Evolutionary conservation across 2,329 filamentous ascomycete species (phyloP), one percentile per base, ranked within the genome.

Genomic region (Elsinoe australis): DNA sequence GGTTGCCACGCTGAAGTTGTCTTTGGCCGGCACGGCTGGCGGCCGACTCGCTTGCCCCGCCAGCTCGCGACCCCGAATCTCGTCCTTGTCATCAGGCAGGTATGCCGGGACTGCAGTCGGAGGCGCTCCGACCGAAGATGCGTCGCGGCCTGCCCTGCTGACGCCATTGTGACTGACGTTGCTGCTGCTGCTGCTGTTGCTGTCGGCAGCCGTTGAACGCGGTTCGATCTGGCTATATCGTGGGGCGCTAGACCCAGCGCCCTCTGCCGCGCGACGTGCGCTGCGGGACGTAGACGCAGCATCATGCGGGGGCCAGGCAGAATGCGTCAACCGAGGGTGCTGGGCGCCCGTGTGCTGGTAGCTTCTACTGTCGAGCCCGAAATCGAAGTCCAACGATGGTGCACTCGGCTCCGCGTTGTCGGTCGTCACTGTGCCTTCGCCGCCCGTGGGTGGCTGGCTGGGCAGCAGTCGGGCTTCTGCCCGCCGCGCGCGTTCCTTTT

Each of bases 391-490:
- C 15, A 48, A 24, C 2, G 29, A 14, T 18, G 50, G 51, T 5
- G 50, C 50, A 12, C 39, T 39, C 15, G 48, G 36, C 6, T 42
- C 17, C n/a, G 33, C 17, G 31, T 31, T 26, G 5, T 29, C 19
- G 17, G n/a, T n/a, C n/a, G n/a, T n/a, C n/a, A n/a, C n/a, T n/a
- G n/a, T n/a, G n/a, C 18, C 22, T 34, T 26, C 35, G 17, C 14
- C 28, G 18, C 58, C 59, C 14, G 49, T 38, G 5, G 51, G 76
- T 10, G 86, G 89, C 57, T 82, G 81, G 59, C 88, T 95, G 2
- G 90, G 90, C 17, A 95, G 67, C 4, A 95, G 69, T 38, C 82
- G 77, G 55, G 83, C 77, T 66, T 95, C 89, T 32, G 87, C 87
- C 51, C 79, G 78, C 38, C 82, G 78, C 51, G 92, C 68, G 41